Evolutionary conservation across 1,284 basidiomycete species (phyloP), one percentile per base, ranked within the genome.

Genomic region (Rhodotorula glutinis): DNA sequence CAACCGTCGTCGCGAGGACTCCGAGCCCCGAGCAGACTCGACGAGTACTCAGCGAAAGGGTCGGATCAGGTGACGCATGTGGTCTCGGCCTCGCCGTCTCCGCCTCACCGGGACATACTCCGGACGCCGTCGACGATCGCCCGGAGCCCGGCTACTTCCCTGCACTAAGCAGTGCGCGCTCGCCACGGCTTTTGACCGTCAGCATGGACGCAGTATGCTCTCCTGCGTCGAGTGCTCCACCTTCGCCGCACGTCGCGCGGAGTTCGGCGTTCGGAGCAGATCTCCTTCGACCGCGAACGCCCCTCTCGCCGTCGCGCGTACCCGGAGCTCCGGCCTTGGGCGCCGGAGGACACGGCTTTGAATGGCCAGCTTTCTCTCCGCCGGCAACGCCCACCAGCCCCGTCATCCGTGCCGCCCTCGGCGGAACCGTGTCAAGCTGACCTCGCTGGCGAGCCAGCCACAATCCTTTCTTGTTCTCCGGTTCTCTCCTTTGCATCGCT

Each of bases 281-380:
- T n/a, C 68, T 57, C 57, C 56, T 62, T 2, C 69, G 71, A 2
- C 69, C 69, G 2, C 53, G 68, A 11, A 71, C 71, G 10, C 71
- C 71, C 4, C 66, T 73, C 43, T 71, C 71, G 7, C 71, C 71
- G 14, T 73, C 71, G 9, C 71, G 71, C 52, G 16, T 73, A 2
- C 71, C 71, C 21, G 62, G 60, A 25, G 71, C 71, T 0, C 71
- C 71, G 4, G 7, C 47, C 1, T 63, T 73, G 33, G 58, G 58
- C 40, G 57, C 38, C 11, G 63, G 57, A 40, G 21, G 44, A 9
- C 30, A 55, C 7, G 30, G 54, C 7, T 73, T 73, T 49, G 62
- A 64, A 8, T 73, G 62, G 61, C 57, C 43, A 51, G 33, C 53
- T 14, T 73, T 49, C 52, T 46, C 60, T 14, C 21, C 52, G 3